Base-by-base conservation (phyloP, 2,329 filamentous ascomycete species). In the Monosporascus sp. region DNA sequence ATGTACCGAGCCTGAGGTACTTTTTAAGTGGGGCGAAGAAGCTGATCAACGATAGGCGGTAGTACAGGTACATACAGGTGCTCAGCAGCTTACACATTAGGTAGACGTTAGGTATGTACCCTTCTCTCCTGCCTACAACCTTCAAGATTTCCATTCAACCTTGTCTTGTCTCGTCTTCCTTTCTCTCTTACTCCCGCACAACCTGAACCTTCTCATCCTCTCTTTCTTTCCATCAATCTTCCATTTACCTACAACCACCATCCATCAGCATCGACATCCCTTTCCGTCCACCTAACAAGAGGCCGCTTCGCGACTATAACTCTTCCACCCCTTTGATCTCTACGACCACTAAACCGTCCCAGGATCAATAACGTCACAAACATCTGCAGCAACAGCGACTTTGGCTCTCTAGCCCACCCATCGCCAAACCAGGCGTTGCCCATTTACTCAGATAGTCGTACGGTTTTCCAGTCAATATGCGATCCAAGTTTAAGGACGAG, bases 401-500 rank as follows among this genome's bases (percentile, higher is more conserved):
- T 35, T 11, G 31, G 9, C 11, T 35, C 31, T 35, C 31, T 35
- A 52, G 22, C 35, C 6, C 43, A 5, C 37, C 16, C 20, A 20
- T 53, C 38, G 27, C 41, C 50, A 27, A 14, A 35, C 9, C 11
- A 35, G 11, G 9, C 31, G 14, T 35, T 5, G 31, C 31, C 31
- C 31, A 2, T 35, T 35, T 14, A 35, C 14, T 35, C 31, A 31
- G 27, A 35, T 35, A 35, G 27, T 35, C 31, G 31, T n/a, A 35
- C 5, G 11, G 1, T 4, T 14, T 14, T 35, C 14, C 72, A 71
- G 70, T 70, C 81, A 90, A 70, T 64, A 97, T 97, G 91, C 89
- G 92, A 72, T 96, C 91, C 82, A 97, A 97, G 86, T 99, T 99
- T 78, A 99, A 99, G 91, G 94, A 99, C 87, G 94, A 97, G 85